Evolutionary conservation across 148 eudicot genomes (phyloP), one percentile per base, ranked within the genome.

Genomic region (Mesembryanthemum crystallinum): DNA sequence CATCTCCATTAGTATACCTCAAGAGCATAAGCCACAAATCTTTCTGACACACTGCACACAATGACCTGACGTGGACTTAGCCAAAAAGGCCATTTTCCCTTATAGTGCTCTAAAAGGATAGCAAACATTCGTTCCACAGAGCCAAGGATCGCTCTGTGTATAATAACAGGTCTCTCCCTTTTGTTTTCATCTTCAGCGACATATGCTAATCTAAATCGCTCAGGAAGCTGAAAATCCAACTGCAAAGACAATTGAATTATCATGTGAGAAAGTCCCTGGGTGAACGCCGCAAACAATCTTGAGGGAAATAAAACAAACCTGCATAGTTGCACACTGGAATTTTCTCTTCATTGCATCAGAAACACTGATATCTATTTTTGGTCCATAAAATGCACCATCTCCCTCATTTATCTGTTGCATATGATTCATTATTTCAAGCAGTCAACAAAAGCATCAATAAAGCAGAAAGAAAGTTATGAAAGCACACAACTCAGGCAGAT

Each of bases 51-150:
- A 45, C 92, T 91, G 83, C 97, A 91, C 71, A 96, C 97, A 55
- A 92, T 91, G 52, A 89, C 89, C 78, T 96, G 99, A 54, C 99
- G 92, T 4, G 99, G 99, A 78, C 99, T 96, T 11, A 91, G 89
- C 99, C 99, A 96, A 80, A 96, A 88, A 21, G 99, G 99, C 99
- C 98, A 92, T 80, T 92, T 96, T 43, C 99, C 99, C 83, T 96
- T 96, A 51, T 83, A 91, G 82, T 96, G 99, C 85, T 96, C 99
- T 83, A 96, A 77, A n/a, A 96, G 92, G 76, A 96, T 91, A 30
- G 99, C 99, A 83, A 92, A 87, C 99, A 96, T 92, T 32, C 99
- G 86, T 78, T 96, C 99, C 77, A 96, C 98, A 65, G 99, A 96
- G 29, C 99, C 99, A 64, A 96, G 88, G 72, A 92, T 87, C 25